phyloP scores from a whole-genome alignment of 345 rosid genomes.

The Ailanthus altissimus region DNA sequence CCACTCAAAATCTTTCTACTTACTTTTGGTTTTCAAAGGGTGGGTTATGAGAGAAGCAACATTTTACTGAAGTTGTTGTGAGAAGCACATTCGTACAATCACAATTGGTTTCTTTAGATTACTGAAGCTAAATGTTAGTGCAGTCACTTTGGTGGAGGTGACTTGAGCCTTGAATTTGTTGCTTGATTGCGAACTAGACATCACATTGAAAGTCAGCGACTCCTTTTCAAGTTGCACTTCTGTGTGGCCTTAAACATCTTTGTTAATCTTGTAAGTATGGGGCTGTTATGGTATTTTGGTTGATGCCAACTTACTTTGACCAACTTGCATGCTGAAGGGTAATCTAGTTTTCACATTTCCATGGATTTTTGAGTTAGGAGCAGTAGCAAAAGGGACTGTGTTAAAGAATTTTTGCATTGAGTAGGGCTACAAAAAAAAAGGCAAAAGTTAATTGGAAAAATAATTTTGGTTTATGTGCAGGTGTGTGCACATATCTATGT shows the following conservation, averaged over 20 bases:
- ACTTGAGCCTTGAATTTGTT: not conserved
- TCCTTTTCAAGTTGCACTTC: not conserved
- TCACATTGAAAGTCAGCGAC: not conserved
- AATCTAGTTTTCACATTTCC: not conserved
- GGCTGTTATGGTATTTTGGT: not conserved
- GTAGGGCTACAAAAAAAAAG: not conserved
- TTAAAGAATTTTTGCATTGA: not conserved
- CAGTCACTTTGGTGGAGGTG: not conserved
- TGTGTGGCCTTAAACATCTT: not conserved
- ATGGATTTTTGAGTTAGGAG: not conserved
- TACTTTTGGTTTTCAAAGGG: not conserved
- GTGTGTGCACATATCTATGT: not conserved
- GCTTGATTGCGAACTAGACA: not conserved
- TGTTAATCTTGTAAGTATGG: not conserved
- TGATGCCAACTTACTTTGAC: not conserved
- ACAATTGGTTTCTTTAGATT: not conserved
- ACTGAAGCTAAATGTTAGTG: no score
- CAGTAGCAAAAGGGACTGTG: not conserved
- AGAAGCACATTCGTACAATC: not conserved
- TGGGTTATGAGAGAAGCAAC: not conserved
- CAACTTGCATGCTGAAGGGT: not conserved
- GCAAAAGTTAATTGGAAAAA: not conserved
- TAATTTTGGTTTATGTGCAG: not conserved
- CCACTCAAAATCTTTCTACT: not conserved
- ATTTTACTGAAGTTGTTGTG: not conserved